Evolutionary conservation across 257 asterid genomes (phyloP), one percentile per base, ranked within the genome.

Genomic region (Primulina huaijiensis): DNA sequence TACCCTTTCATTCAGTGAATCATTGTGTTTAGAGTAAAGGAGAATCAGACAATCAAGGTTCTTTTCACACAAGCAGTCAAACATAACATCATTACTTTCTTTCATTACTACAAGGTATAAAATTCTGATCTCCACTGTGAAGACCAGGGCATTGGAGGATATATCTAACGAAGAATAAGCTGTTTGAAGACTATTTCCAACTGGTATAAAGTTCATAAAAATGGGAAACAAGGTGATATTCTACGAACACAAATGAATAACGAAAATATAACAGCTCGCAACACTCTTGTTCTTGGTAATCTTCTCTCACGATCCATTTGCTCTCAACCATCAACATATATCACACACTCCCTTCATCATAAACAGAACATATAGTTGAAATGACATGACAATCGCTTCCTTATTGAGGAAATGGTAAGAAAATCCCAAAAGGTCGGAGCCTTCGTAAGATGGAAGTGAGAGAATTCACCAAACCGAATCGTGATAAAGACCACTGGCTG

Each of bases 271-370:
- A 27, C 30, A 27, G 3, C 25, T 20, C 4, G 12, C 40, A 16
- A 16, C 55, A 9, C 21, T 8, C 52, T 55, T 8, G 7, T 33
- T 67, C 63, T 2, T 31, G 5, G 14, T 25, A 21, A 9, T 11
- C 27, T 33, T 56, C 58, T 33, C 17, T 23, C 31, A 69, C 27
- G 59, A 33, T 23, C 67, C 43, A 64, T 37, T 55, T 35, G 64
- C 11, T n/a, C 37, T 63, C 58, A 34, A 37, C 63, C 19, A 64
- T 23, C 4, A 64, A 53, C 31, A 52, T 52, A 46, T 5, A 14
- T 30, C 29, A 29, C 11, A 60, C 27, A 40, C 7, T 40, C 17
- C 52, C 17, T 40, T 33, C 35, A 33, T 33, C 52, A 10, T 9
- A 40, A 40, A 40, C 11, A 40, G 5, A 2, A 40, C 0, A 3